Evolutionary conservation across 2,329 filamentous ascomycete genomes (phyloP), one percentile per base, ranked within the genome.

Genomic region (Neoscytalidium dimidiatum): DNA sequence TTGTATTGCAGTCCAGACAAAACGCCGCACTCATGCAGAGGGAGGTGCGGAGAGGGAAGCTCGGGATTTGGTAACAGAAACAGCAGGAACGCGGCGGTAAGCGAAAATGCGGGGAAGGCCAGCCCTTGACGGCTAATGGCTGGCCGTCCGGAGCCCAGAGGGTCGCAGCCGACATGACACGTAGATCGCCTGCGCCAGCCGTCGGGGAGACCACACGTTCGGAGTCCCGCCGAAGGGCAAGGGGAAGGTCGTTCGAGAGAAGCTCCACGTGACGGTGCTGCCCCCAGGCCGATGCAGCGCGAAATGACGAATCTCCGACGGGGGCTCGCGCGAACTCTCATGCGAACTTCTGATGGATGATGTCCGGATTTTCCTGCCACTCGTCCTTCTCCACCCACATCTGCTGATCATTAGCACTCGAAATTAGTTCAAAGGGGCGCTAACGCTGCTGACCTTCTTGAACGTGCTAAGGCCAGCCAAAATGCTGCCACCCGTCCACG

Each of bases 311-410:
- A 38, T 62, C 31, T 62, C 58, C 58, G 58, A 61, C 19, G 31
- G 41, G 57, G 33, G 43, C 41, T 46, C 29, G 31, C 33, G 48
- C 46, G 31, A 63, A 19, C n/a, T 28, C 38, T 64, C 52, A 97
- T 73, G 92, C 94, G 79, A 98, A 97, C 81, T 97, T 98, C 75
- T 92, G 95, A 81, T 98, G 94, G 76, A 99, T 98, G 73, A 99
- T 95, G 75, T 99, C 94, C 19, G 95, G 95, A 77, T 99, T 97
- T 85, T 99, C 95, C 78, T 99, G 95, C 95, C 95, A 99, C 83
- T 99, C 95, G 76, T 98, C 95, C 76, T 97, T 94, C 80, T 93
- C 97, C 74, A 99, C 95, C 93, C 95, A 98, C 95, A 99, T 99
- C 94, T 97, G 77, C 65, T 67, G 35, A 58, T 67, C 70, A 72